These are phyloP conservation scores for Salicornia ramosissima DNA, from an alignment of 148 eudicot genomes.

Conservation along the genomic window DNA sequence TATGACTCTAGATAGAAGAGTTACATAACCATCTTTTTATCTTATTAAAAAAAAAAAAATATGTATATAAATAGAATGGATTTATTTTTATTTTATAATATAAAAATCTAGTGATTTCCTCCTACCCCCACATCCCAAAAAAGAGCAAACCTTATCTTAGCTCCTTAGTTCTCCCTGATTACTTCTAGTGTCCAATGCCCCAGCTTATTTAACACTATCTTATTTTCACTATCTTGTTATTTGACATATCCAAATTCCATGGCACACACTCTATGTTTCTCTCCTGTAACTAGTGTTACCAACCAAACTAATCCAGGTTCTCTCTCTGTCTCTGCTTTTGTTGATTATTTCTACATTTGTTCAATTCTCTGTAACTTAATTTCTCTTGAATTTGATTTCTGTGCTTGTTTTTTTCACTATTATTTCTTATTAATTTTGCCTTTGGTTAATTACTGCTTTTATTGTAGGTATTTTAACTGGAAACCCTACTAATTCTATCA, in stretches of 20 bases:
- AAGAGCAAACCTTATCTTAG: constrained; percentile 12
- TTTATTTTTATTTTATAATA: too few relatives aligned
- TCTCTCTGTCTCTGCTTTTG: constrained; percentile 17
- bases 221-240: constrained; percentile 6
- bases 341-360: background rate
- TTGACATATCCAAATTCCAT: constrained; percentile 12
- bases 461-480: constrained; percentile 24
- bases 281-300: constrained; percentile 25
- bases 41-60: too few relatives aligned
- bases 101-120: background rate
- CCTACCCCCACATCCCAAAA: background rate
- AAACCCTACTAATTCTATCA: constrained; percentile 17
- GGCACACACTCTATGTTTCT: constrained; percentile 32
- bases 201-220: background rate
- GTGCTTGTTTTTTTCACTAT: background rate
- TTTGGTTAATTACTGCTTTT: background rate
- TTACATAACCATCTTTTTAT: too few relatives aligned
- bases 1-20: too few relatives aligned
- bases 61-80: too few relatives aligned
- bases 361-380: background rate
- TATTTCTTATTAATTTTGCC: too few relatives aligned
- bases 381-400: background rate
- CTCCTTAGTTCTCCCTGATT: background rate
- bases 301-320: constrained; percentile 32
- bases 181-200: constrained; percentile 1